These are phyloP conservation scores for Elymus sibiricus DNA, from an alignment of 176 grass and related monocot genomes.

Conservation along the genomic window DNA sequence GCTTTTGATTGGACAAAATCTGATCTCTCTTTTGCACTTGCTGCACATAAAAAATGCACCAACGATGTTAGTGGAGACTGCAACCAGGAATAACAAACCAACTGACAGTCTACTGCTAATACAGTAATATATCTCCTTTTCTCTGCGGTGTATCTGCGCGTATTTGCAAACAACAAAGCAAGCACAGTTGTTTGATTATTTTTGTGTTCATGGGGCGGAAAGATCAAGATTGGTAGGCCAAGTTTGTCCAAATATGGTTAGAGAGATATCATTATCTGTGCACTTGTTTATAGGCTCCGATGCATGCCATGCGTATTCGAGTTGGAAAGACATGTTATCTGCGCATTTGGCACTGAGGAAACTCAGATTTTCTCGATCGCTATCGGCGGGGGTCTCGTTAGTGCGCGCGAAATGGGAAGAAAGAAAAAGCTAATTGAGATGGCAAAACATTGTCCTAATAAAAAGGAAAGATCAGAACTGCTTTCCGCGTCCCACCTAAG, in stretches of 20 bases:
- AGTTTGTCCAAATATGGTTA: conserved; percentile 16
- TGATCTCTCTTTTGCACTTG: conserved; percentile 16
- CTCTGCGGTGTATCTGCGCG: not conserved
- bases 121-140: not conserved
- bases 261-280: conserved; percentile 39
- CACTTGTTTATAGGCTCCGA: not conserved
- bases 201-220: conserved; percentile 29
- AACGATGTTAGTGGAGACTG: conserved; percentile 20
- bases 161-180: conserved; percentile 18
- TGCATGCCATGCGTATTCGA: conserved; percentile 38
- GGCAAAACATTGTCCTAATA: conserved; percentile 21
- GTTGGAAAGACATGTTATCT: conserved; percentile 31
- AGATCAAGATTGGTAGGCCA: conserved; percentile 32
- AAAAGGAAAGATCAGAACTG: conserved; percentile 6
- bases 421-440: conserved; percentile 15
- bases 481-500: conserved; percentile 43
- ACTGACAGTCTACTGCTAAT: not conserved
- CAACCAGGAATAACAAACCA: conserved; percentile 32
- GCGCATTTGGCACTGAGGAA: not conserved
- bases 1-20: conserved; percentile 39
- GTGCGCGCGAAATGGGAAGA: conserved; percentile 32
- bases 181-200: not conserved
- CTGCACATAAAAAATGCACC: not conserved
- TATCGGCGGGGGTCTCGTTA: conserved; percentile 17
- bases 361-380: conserved; percentile 30